These are phyloP conservation scores for Erysimum pusillum DNA, from an alignment of 441 rosid genomes.

Conservation along the genomic window DNA sequence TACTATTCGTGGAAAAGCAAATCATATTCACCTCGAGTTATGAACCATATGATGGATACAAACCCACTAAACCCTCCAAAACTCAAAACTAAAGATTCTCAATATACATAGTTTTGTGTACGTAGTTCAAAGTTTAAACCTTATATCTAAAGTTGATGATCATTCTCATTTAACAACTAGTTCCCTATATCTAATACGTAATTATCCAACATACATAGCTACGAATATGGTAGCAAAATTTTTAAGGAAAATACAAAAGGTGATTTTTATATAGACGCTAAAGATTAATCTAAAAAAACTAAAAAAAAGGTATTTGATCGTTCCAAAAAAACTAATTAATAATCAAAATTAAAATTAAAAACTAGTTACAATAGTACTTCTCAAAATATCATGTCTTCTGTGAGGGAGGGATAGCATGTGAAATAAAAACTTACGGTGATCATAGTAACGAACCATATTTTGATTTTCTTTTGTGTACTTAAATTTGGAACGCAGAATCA, in stretches of 20 bases:
- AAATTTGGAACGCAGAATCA: constrained; percentile 7
- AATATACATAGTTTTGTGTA: background rate
- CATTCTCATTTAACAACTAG: background rate
- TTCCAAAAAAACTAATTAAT: background rate
- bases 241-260: background rate
- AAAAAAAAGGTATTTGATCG: background rate
- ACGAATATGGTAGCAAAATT: background rate
- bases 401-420: background rate
- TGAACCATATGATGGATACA: constrained; percentile 31
- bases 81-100: background rate
- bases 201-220: constrained; percentile 1
- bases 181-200: background rate
- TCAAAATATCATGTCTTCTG: background rate
- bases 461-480: background rate
- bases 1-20: constrained; percentile 19
- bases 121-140: background rate
- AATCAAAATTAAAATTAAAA: background rate
- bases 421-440: background rate
- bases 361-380: background rate
- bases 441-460: constrained; percentile 2
- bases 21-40: constrained; percentile 17
- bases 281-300: background rate
- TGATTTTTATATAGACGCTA: background rate
- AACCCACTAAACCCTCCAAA: constrained; percentile 14
- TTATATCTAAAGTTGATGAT: constrained; percentile 1